Base-by-base conservation (phyloP, 139 green algal genomes). In the Chlorella sp. region DNA sequence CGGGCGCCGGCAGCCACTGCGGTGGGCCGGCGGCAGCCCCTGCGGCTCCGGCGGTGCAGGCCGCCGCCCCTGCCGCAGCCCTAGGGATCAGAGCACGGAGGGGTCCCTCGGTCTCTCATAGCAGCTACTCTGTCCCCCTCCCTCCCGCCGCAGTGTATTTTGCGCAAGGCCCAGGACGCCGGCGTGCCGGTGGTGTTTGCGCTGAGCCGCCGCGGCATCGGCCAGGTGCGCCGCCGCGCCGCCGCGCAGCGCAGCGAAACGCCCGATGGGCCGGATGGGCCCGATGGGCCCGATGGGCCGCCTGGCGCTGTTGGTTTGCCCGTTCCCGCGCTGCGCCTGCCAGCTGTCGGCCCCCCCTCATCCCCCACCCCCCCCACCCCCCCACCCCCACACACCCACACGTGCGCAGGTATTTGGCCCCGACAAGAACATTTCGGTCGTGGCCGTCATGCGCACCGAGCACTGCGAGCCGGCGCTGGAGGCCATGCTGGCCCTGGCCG, bases 341-440 rank as follows among this genome's bases (percentile, higher is more conserved):
- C 56, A 8, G 19, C 7, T 29, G 29, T 9, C 21, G 31, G 33
- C 5, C 36, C 60, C 35, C 1, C 59, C 59, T 19, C 11, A 5
- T 3, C 58, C 35, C 2, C 33, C 6, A 35, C 2, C 21, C 8
- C 33, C 11, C 2, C 33, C 0, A 29, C 42, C 51, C n/a, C n/a
- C n/a, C n/a, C n/a, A n/a, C n/a, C n/a, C n/a, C n/a, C n/a, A n/a
- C n/a, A n/a, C n/a, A n/a, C n/a, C n/a, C n/a, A n/a, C n/a, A n/a
- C n/a, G n/a, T n/a, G n/a, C n/a, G 62, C 78, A 87, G 82, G 79
- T 95, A n/a, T 96, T 94, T 79, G 92, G 92, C 29, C 85, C 81
- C 36, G 83, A 88, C 55, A 95, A 95, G 80, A 86, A 84, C 55
- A 93, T 96, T 79, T 88, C 76, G 59, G 89, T 92, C 1, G 88